Conservation (phyloP, 2,329 filamentous ascomycete genomes). For the Diaporthe vexans region DNA sequence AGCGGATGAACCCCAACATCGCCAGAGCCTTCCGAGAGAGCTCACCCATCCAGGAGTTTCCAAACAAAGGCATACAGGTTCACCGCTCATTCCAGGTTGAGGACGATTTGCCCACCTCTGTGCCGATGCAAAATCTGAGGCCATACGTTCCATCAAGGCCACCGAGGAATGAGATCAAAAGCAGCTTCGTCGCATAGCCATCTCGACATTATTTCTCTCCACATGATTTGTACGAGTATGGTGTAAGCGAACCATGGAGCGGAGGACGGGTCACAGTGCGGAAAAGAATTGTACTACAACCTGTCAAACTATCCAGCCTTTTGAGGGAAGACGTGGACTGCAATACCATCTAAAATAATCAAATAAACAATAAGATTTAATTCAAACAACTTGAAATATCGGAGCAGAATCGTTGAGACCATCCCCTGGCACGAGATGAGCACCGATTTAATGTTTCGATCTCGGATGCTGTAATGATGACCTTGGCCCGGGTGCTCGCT, state of each 20-base stretch:
- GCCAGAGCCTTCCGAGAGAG: constrained; percentile 12
- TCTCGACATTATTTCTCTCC: too few relatives aligned
- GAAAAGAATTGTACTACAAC: neutral
- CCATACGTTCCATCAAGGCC: neutral
- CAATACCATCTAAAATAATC: neutral
- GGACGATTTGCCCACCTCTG: neutral
- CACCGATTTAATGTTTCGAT: neutral
- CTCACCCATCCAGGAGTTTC: neutral
- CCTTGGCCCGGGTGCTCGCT: too few relatives aligned
- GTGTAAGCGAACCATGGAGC: neutral
- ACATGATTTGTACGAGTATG: neutral
- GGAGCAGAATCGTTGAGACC: too few relatives aligned
- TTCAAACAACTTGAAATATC: neutral
- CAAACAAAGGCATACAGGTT: neutral
- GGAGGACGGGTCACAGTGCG: neutral
- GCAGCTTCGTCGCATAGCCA: neutral
- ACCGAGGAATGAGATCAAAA: neutral
- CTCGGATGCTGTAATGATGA: too few relatives aligned
- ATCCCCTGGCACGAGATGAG: neutral
- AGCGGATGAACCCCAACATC: constrained; percentile 21
- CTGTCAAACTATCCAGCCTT: constrained; percentile 3
- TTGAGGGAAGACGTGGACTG: neutral
- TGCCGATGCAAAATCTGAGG: constrained; percentile 19
- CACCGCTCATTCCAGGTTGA: constrained; percentile 1
- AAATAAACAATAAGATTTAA: constrained; percentile 1